Conservation (phyloP, 2,329 filamentous ascomycete species). For the Zymoseptoria tritici region DNA sequence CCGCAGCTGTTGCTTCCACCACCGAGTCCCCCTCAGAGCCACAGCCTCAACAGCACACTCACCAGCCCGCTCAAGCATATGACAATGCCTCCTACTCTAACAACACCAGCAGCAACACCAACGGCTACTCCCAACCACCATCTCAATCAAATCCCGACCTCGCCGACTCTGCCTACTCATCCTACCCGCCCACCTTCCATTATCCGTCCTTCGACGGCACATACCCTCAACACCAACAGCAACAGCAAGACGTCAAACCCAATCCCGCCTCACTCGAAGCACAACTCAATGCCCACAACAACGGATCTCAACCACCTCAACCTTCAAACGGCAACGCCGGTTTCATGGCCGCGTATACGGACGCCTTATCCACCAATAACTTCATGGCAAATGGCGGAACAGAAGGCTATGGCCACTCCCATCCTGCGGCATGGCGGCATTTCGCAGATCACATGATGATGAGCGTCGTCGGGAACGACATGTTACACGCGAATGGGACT, state of each 20-base stretch:
- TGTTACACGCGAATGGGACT: not conserved
- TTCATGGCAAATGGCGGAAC: conserved; percentile 11
- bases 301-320: conserved; percentile 9
- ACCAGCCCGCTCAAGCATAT: conserved; percentile 1
- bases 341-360: conserved; percentile 6
- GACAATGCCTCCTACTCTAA: conserved; percentile 4
- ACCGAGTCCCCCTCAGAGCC: conserved; percentile 6
- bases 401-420: conserved; percentile 8
- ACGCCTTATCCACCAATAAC: conserved; percentile 7
- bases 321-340: conserved; percentile 15
- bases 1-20: conserved; percentile 37
- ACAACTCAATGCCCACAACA: conserved; percentile 13
- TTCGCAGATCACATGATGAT: conserved; percentile 26
- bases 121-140: conserved; percentile 10
- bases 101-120: conserved; percentile 6
- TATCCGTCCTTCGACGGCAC: conserved; percentile 9
- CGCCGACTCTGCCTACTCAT: conserved; percentile 6
- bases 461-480: conserved; percentile 4
- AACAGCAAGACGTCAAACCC: conserved; percentile 15
- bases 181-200: conserved; percentile 9
- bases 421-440: conserved; percentile 27
- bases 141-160: conserved; percentile 12
- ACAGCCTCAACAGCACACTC: not conserved
- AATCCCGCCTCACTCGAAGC: conserved; percentile 13
- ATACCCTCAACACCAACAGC: conserved; percentile 4